Evolutionary conservation across 176 grass and related monocot genomes (phyloP), one percentile per base, ranked within the genome.

Genomic region (Triticum timopheevii): DNA sequence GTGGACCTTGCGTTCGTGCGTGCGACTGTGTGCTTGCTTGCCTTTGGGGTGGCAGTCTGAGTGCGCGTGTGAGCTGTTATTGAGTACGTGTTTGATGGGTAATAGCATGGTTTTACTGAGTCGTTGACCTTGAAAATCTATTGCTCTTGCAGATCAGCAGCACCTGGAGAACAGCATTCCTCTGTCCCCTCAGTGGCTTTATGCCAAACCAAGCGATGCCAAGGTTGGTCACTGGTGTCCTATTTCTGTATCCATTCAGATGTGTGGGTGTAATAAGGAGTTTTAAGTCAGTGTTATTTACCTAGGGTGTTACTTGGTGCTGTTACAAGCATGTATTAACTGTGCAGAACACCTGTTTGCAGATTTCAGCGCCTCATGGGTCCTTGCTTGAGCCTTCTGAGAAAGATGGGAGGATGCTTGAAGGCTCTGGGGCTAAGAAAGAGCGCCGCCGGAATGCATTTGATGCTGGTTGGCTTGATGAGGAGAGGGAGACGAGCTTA

Each of bases 171-270:
- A 97, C 88, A 95, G 67, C 72, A 97, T 99, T 73, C 97, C 97
- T 85, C 86, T 99, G 54, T 99, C 97, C 89, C 94, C 97, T 30
- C 97, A 97, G 80, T 99, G 97, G 97, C 94, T 97, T 38, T 99
- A 97, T 49, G 61, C 92, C 24, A 99, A 96, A 88, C 97, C 90
- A 24, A 90, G 70, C 80, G 97, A 99, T 79, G 77, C 79, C 65
- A 99, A 99, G 94, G 92, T 99, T 62, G 47, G 76, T 70, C 13
- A 75, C 75, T 24, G 20, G 3, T 80, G 11, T 61, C 25, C 47
- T 87, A 3, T 8, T 52, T 35, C 1, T 12, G 5, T 52, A 27
- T 71, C 65, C 6, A 30, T 91, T 81, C 30, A 50, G 20, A 27
- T 50, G 13, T 50, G 22, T 70, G 83, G 15, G 20, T 70, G 47